Base-by-base conservation (phyloP, 2,329 filamentous ascomycete genomes). In the Pseudophaeomoniella oleicola region DNA sequence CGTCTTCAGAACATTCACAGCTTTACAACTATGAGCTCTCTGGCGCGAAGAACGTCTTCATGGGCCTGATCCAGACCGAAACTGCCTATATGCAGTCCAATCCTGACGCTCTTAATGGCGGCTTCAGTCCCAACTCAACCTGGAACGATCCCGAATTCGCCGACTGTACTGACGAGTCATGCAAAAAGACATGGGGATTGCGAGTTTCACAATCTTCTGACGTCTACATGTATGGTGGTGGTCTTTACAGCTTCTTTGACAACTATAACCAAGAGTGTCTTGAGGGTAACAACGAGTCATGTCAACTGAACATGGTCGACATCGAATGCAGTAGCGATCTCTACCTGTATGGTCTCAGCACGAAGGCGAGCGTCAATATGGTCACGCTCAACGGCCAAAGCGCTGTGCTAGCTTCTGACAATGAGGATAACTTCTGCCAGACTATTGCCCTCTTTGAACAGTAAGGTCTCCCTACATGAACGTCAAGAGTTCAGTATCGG, bases 41-140 rank as follows among this genome's bases (percentile, higher is more conserved):
- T 52, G 78, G 78, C 43, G 83, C 86, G 2, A 68, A 75, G 50
- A 80, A 87, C 51, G 69, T 93, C 43, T 93, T 81, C 64, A 78
- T 92, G 70, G 78, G 73, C 9, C 63, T 83, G 35, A 84, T 93
- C 49, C 87, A 94, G 62, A 83, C 82, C 3, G 88, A 94, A 62
- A 94, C 86, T 4, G 81, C 86, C 19, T 86, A 83, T 46, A 57
- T 53, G 41, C 75, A 66, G 85, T 80, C 69, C 83, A 93, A 62
- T 72, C 80, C 54, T 87, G 88, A 62, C 84, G 86, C 3, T 71
- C 80, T 46, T 72, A 83, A 2, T 67, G 81, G 78, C 52, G 46
- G 48, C 29, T 85, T 81, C 57, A 63, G 62, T 0, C 59, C 64
- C 43, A 73, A 78, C 48, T 44, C 67, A 13, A 59, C 60, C 4